Conservation (phyloP, 2,329 filamentous ascomycete species). For the Blastomyces silverae region DNA sequence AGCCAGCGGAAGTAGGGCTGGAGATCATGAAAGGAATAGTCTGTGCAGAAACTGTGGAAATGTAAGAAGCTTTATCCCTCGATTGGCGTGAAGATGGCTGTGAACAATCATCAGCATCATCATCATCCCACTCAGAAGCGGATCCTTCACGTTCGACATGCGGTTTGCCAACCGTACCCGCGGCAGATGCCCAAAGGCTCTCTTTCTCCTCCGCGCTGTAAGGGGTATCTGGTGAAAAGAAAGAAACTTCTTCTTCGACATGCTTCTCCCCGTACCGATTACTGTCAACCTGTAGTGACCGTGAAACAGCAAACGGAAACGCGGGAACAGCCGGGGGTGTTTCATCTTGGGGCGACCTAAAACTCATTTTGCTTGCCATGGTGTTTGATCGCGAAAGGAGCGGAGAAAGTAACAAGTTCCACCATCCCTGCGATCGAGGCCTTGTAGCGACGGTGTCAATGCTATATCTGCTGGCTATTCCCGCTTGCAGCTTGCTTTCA, state of each 20-base stretch:
- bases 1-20: conserved; percentile 18
- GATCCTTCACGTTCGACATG: conserved; percentile 5
- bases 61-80: conserved; percentile 16
- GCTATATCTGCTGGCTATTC: conserved; percentile 30
- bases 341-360: conserved; percentile 14
- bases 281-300: background rate
- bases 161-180: background rate
- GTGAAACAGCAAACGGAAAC: conserved; percentile 15
- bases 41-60: conserved; percentile 20
- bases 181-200: conserved; percentile 18
- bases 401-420: conserved; percentile 44
- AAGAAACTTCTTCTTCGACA: conserved; percentile 30
- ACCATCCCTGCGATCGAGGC: conserved; percentile 45
- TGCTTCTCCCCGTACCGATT: conserved; percentile 24
- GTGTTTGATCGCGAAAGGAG: conserved; percentile 37
- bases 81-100: conserved; percentile 1
- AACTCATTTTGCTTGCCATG: conserved; percentile 28
- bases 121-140: conserved; percentile 10
- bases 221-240: conserved; percentile 33
- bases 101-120: conserved; percentile 13
- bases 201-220: conserved; percentile 17
- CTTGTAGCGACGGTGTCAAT: conserved; percentile 35
- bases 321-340: conserved; percentile 28
- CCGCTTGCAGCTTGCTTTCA: conserved; percentile 25
- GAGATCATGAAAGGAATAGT: conserved; percentile 22